Percentiles rank a stretch among this genome's conserved stretches.
Conservation (phyloP, 192 early-diverging fungal species). For the Powellomyces hirtus region DNA sequence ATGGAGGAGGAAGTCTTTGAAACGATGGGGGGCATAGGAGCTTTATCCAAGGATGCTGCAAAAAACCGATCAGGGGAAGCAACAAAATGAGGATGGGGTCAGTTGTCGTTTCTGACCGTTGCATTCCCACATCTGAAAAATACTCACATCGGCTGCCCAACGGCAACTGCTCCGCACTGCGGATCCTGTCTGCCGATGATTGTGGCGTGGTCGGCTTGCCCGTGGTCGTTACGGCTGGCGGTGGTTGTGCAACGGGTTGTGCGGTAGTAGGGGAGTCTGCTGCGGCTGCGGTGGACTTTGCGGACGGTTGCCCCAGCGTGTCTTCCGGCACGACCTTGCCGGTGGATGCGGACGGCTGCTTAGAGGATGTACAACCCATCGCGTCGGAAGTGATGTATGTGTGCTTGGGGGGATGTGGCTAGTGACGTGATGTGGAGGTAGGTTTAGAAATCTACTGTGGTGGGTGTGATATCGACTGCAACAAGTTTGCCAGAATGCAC, state of each 20-base stretch:
- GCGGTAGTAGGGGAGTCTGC: background rate
- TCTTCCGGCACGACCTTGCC: background rate
- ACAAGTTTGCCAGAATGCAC: too few relatives aligned
- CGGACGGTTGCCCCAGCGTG: background rate
- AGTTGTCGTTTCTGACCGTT: background rate
- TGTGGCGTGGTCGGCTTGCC: too few relatives aligned
- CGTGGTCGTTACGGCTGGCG: too few relatives aligned
- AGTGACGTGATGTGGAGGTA: too few relatives aligned
- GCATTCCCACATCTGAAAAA: too few relatives aligned
- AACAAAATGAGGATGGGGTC: background rate
- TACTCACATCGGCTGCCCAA: background rate
- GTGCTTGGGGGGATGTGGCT: too few relatives aligned
- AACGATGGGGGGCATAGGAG: background rate
- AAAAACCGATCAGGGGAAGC: background rate
- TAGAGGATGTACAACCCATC: background rate
- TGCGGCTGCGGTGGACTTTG: background rate
- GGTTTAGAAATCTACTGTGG: too few relatives aligned
- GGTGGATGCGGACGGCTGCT: too few relatives aligned
- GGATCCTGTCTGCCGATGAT: background rate
- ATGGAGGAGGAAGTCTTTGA: background rate
- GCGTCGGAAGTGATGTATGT: too few relatives aligned
- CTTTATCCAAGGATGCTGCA: slow-evolving; percentile 3
- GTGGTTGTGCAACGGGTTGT: too few relatives aligned
- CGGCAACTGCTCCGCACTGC: background rate
- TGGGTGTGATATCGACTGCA: too few relatives aligned